Conservation (phyloP, 2,329 filamentous ascomycete genomes). For the Septoria petroselini region DNA sequence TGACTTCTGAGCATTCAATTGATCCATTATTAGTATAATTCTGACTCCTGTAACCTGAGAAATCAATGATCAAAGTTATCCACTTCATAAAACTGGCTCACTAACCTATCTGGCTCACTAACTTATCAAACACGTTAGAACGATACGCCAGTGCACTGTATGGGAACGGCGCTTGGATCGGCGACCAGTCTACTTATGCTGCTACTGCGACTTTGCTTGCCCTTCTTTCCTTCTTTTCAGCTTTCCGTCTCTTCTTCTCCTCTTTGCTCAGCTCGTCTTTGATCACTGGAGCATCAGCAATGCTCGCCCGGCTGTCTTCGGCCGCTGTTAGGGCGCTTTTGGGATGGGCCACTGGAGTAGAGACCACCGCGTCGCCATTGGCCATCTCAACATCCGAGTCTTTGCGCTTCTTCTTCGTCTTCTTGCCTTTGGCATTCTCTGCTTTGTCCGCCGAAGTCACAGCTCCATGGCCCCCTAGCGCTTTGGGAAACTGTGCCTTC, state of each 20-base stretch:
- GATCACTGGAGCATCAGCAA: conserved; percentile 10
- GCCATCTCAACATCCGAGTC: conserved; percentile 37
- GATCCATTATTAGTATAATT: no score
- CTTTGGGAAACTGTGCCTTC: conserved; percentile 30
- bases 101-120: no score
- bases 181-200: not conserved
- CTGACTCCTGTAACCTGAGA: no score
- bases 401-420: conserved; percentile 40
- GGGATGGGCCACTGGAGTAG: no score
- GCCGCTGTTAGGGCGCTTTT: no score
- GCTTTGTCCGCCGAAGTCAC: conserved; percentile 47
- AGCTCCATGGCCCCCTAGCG: conserved; percentile 28
- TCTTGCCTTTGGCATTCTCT: conserved; percentile 33
- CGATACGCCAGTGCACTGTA: no score
- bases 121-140: no score
- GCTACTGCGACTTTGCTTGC: not conserved
- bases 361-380: conserved; percentile 9
- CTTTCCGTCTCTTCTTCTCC: conserved; percentile 38
- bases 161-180: no score
- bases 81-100: no score
- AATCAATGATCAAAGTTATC: no score
- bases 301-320: conserved; percentile 8
- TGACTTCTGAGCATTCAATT: no score
- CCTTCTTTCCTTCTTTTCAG: conserved; percentile 39
- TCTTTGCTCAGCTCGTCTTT: conserved; percentile 28